A percentile compares a stretch with the other conserved stretches of the same genome.
These are phyloP conservation scores for Starmerella stigmatis DNA, from an alignment of 805 yeast species.

Conservation along the genomic window DNA sequence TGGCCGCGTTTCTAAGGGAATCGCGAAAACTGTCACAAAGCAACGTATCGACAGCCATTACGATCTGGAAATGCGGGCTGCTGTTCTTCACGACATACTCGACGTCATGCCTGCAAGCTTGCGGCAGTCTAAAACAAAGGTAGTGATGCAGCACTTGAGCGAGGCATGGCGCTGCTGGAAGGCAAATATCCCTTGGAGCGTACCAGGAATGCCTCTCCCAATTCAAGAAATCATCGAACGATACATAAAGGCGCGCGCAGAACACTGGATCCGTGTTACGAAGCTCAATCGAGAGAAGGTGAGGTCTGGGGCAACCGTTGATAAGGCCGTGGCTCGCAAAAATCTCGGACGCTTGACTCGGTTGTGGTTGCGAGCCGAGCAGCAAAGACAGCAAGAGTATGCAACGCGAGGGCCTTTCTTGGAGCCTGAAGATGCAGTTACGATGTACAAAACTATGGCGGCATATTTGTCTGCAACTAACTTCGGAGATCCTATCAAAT, in stretches of 20 bases:
- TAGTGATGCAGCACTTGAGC: conserved; percentile 83
- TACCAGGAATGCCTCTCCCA: conserved; percentile 90
- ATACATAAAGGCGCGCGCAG: conserved; percentile 89
- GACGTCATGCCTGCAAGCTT: conserved; percentile 97
- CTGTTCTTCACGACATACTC: conserved; percentile 88
- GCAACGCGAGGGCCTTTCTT: conserved; percentile 81
- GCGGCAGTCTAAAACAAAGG: conserved; percentile 73
- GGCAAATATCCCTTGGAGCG: conserved; percentile 96
- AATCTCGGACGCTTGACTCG: conserved; percentile 86
- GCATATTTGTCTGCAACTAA: conserved; percentile 80
- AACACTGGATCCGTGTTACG: conserved; percentile 91
- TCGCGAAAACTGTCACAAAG: conserved; percentile 87
- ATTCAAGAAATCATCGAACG: conserved; percentile 76
- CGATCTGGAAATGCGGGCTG: conserved; percentile 83
- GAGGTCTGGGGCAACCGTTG: conserved; percentile 80
- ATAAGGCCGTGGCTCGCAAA: conserved; percentile 87
- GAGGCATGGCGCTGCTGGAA: conserved; percentile 99
- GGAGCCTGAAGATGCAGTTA: conserved; percentile 77
- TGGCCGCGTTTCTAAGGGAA: conserved; percentile 85
- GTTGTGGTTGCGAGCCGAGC: conserved; percentile 86
- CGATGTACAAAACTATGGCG: conserved; percentile 76
- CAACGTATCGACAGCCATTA: conserved; percentile 93
- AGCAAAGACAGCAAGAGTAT: conserved; percentile 70
- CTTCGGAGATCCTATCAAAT: conserved; percentile 71
- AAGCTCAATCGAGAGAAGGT: conserved; percentile 86